These are phyloP conservation scores for Erythrophleum fordii DNA, from an alignment of 306 rosid genomes.

Conservation along the genomic window DNA sequence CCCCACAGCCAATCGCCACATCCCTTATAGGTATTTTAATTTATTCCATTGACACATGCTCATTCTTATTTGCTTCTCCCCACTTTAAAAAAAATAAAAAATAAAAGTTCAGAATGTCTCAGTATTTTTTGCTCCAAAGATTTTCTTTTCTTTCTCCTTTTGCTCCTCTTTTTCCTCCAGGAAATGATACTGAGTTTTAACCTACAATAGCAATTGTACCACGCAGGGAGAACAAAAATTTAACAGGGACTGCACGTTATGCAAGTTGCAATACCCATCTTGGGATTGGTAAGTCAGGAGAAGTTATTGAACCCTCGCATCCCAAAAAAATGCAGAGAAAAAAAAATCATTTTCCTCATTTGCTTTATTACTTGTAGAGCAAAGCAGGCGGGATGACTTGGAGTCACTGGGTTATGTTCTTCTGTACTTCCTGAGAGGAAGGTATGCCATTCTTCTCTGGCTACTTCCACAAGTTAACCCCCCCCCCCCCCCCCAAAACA, in stretches of 20 bases:
- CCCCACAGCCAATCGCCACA: conserved; percentile 83
- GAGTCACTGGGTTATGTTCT: conserved; percentile 98
- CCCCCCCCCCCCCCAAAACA: too few relatives aligned
- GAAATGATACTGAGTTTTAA: background rate
- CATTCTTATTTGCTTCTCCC: background rate
- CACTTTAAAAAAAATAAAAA: background rate
- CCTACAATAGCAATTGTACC: conserved; percentile 11
- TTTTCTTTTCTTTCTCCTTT: background rate
- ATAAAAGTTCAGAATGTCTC: background rate
- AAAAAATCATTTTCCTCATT: conserved; percentile 17
- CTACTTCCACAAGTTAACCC: conserved; percentile 1
- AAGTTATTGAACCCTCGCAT: conserved; percentile 19
- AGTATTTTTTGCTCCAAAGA: conserved; percentile 13
- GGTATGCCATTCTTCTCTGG: conserved; percentile 51
- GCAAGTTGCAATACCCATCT: conserved; percentile 98
- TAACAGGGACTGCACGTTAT: conserved; percentile 95
- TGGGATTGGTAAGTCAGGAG: conserved; percentile 76
- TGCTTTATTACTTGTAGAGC: conserved; percentile 63
- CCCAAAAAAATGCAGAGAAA: background rate
- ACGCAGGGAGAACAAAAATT: conserved; percentile 83
- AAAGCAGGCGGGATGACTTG: conserved; percentile 98
- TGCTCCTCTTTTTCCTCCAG: background rate
- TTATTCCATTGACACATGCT: conserved; percentile 2
- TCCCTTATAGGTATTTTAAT: conserved; percentile 72
- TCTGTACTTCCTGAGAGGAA: conserved; percentile 93